Evolutionary conservation across 2,329 filamentous ascomycete genomes (phyloP).

Genomic region (Alternaria atra): DNA sequence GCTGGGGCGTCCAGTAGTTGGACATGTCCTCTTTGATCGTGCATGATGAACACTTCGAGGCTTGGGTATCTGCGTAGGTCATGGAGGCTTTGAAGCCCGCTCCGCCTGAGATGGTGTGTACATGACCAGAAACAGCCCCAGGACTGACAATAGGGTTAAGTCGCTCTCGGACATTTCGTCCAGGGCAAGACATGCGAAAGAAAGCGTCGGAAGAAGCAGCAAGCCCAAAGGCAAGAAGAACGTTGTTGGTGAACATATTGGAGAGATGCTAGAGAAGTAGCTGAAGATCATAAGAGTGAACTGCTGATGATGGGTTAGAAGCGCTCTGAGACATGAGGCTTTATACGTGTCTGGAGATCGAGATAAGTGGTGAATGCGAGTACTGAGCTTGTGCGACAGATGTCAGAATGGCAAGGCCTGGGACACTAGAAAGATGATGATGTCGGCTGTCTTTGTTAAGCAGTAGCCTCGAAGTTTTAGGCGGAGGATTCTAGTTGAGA

Average conservation of each 20-base stretch:
- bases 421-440: not conserved
- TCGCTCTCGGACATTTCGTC: conserved; percentile 55
- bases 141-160: conserved; percentile 75
- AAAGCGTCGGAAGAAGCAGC: conserved; percentile 28
- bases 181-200: conserved; percentile 42
- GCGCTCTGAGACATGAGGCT: not conserved
- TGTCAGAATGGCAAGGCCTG: conserved; percentile 1
- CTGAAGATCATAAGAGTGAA: not conserved
- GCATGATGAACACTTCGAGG: conserved; percentile 72
- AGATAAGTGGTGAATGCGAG: not conserved
- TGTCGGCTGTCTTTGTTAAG: not conserved
- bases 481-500: not conserved
- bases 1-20: conserved; percentile 79
- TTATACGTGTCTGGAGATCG: not conserved
- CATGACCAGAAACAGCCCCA: conserved; percentile 66
- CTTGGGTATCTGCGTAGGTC: conserved; percentile 68
- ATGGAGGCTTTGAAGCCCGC: conserved; percentile 71
- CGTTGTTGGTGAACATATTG: conserved; percentile 26
- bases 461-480: not conserved
- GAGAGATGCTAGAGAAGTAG: not conserved
- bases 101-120: conserved; percentile 76
- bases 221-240: conserved; percentile 25
- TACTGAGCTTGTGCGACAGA: not conserved
- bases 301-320: not conserved
- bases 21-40: conserved; percentile 63